Evolutionary conservation across 1,139 yeast species (phyloP).

Genomic region (Zygoascus sp.): DNA sequence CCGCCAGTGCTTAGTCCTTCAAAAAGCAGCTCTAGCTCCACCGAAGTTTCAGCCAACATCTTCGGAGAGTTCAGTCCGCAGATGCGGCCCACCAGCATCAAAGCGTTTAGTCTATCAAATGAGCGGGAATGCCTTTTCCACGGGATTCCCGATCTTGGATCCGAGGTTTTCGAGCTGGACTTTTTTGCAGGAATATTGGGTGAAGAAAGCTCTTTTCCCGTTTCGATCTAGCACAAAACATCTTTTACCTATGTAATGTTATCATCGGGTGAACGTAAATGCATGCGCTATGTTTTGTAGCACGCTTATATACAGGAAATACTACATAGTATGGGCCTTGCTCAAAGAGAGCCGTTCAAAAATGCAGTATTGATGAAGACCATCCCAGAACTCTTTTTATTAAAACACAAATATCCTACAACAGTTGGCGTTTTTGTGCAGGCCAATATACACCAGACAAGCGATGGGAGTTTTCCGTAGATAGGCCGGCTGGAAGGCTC

Average conservation of each 20-base stretch:
- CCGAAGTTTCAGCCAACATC: not conserved
- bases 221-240: too few species aligned
- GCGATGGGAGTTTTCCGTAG: too few species aligned
- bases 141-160: not conserved
- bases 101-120: constrained; percentile 1
- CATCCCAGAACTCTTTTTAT: not conserved
- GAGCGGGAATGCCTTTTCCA: constrained; percentile 5
- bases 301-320: too few species aligned
- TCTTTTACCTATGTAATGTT: too few species aligned
- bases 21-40: not conserved
- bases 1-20: not conserved
- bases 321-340: too few species aligned
- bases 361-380: not conserved
- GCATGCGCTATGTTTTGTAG: too few species aligned
- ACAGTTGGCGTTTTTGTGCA: too few species aligned
- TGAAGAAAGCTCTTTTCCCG: not conserved
- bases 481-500: too few species aligned
- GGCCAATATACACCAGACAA: too few species aligned
- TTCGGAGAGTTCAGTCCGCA: not conserved
- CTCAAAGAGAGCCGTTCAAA: not conserved
- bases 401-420: too few species aligned
- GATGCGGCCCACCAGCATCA: not conserved
- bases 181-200: constrained; percentile 1
- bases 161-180: constrained; percentile 2
- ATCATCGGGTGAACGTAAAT: too few species aligned